These are phyloP conservation scores for Zymoseptoria ardabiliae DNA, from an alignment of 2,329 filamentous ascomycete species.

Conservation along the genomic window DNA sequence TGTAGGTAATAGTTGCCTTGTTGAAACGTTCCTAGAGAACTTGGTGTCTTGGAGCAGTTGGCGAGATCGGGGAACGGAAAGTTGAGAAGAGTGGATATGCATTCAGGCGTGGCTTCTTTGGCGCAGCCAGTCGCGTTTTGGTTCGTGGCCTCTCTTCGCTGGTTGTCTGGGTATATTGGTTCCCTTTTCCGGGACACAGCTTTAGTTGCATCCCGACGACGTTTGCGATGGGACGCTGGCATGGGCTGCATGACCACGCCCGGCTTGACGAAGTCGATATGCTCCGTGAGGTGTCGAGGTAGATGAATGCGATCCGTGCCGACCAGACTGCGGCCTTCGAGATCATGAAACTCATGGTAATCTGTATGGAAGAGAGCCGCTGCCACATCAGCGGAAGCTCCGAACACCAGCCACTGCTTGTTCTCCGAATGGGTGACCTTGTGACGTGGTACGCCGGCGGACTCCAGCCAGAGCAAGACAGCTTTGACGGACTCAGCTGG, in stretches of 20 bases:
- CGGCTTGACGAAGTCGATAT: constrained; percentile 51
- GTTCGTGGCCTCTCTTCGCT: no score
- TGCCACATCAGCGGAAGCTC: constrained; percentile 30
- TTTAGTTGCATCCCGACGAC: no score
- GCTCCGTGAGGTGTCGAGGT: constrained; percentile 35
- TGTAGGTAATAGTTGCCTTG: constrained; percentile 5
- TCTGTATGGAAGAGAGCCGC: constrained; percentile 34
- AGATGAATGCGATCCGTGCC: constrained; percentile 36
- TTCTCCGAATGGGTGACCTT: constrained; percentile 25
- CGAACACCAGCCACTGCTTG: constrained; percentile 35
- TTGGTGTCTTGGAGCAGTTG: no score
- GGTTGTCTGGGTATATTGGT: no score
- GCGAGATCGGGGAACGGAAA: no score
- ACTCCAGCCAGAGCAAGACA: constrained; percentile 34
- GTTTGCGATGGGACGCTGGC: background rate
- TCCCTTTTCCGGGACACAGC: no score
- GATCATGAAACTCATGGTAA: constrained; percentile 29
- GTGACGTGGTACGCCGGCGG: constrained; percentile 22
- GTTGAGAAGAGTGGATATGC: no score
- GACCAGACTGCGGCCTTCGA: constrained; percentile 26
- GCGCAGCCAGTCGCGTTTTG: no score
- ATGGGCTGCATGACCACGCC: constrained; percentile 40
- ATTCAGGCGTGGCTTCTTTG: no score
- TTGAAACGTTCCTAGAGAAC: no score
- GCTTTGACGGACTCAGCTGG: constrained; percentile 24